Conservation (phyloP, 177 flowering plant species). For the Vitis hybrid region DNA sequence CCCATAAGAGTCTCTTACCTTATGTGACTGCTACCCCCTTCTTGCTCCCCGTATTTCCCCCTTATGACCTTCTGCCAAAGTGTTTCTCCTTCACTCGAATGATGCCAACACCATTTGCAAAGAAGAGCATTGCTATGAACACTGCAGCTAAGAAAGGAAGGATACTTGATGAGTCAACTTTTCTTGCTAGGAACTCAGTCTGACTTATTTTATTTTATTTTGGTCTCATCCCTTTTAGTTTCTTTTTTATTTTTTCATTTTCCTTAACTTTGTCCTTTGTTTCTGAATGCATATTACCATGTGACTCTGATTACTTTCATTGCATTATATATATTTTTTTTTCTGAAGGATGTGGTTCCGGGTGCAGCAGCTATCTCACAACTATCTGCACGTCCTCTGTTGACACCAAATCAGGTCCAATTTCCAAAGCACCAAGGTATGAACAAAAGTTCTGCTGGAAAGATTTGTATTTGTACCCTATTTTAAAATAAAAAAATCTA, state of each 20-base stretch:
- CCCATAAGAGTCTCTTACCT: no score
- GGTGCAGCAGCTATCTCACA: constrained; percentile 46
- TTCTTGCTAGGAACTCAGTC: background rate
- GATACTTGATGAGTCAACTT: background rate
- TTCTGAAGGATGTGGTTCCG: constrained; percentile 49
- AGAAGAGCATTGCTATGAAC: background rate
- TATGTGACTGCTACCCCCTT: no score
- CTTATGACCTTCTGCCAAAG: no score
- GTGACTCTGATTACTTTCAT: background rate
- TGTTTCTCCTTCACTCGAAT: background rate
- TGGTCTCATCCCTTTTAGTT: background rate
- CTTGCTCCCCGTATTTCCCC: no score
- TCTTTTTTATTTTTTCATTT: background rate
- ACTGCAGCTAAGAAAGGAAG: background rate
- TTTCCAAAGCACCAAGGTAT: constrained; percentile 78
- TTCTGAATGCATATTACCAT: background rate
- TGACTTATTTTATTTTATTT: background rate
- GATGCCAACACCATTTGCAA: background rate
- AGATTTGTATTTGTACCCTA: background rate
- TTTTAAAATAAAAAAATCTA: background rate
- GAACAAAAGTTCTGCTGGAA: background rate
- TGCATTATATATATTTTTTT: constrained; percentile 10
- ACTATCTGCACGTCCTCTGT: constrained; percentile 37
- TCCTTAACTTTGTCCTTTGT: background rate
- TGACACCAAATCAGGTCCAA: constrained; percentile 45